Evolutionary conservation across 495 filamentous ascomycete genomes (phyloP).

Genomic region (Trichoderma reesei): DNA sequence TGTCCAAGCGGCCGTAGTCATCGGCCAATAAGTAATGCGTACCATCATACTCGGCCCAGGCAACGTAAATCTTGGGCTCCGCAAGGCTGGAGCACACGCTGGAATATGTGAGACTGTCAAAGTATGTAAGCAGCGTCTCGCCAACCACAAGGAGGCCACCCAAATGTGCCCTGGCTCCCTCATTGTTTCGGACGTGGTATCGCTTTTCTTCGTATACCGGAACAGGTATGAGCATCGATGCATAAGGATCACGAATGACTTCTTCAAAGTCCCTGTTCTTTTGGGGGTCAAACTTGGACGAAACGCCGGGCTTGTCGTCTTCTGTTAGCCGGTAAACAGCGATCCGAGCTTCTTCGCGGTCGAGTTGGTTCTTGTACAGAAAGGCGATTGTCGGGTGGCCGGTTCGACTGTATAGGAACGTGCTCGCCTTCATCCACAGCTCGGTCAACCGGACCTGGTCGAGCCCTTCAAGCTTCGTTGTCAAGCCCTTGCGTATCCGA

Average conservation of each 20-base stretch:
- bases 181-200: slow-evolving; percentile 40
- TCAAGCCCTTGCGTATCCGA: slow-evolving; percentile 43
- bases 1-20: slow-evolving; percentile 73
- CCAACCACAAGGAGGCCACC: slow-evolving; percentile 76
- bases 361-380: slow-evolving; percentile 66
- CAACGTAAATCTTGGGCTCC: slow-evolving; percentile 70
- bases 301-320: slow-evolving; percentile 39
- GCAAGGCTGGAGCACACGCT: slow-evolving; percentile 49
- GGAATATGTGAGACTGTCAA: slow-evolving; percentile 60
- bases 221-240: slow-evolving; percentile 78
- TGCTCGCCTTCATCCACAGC: slow-evolving; percentile 71
- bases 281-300: slow-evolving; percentile 34
- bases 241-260: slow-evolving; percentile 60
- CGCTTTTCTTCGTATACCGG: slow-evolving; percentile 43
- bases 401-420: slow-evolving; percentile 66
- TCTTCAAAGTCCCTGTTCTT: slow-evolving; percentile 39
- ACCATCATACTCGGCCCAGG: slow-evolving; percentile 77
- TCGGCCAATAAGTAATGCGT: slow-evolving; percentile 80
- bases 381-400: slow-evolving; percentile 72
- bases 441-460: slow-evolving; percentile 71
- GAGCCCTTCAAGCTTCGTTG: slow-evolving; percentile 52
- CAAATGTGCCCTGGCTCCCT: slow-evolving; percentile 36
- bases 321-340: slow-evolving; percentile 45
- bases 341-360: slow-evolving; percentile 50
- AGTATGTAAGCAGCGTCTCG: slow-evolving; percentile 75